Conservation (phyloP, 2,329 filamentous ascomycete species). For the Tolypocladium amazonense region DNA sequence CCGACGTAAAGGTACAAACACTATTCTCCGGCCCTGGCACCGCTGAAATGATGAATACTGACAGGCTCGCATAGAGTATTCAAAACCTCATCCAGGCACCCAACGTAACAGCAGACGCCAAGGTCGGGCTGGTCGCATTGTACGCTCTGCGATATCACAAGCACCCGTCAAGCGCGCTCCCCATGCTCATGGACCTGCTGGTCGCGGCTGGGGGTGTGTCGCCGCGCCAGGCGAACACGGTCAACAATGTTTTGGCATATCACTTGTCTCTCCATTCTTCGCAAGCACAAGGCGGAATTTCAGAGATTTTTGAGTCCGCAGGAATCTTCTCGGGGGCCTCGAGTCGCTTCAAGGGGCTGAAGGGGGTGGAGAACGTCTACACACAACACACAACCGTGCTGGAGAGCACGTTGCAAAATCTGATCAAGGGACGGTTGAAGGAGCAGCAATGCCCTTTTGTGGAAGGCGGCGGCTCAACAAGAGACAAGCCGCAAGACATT, state of each 20-base stretch:
- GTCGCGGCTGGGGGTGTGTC: slow-evolving; percentile 74
- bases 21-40: too few relatives aligned
- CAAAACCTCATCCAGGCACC: slow-evolving; percentile 79
- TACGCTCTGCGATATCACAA: slow-evolving; percentile 90
- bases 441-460: slow-evolving; percentile 90
- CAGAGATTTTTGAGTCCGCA: slow-evolving; percentile 83
- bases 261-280: slow-evolving; percentile 77
- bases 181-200: slow-evolving; percentile 79
- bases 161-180: slow-evolving; percentile 70
- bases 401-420: slow-evolving; percentile 77
- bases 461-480: slow-evolving; percentile 74
- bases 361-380: slow-evolving; percentile 97
- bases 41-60: background rate
- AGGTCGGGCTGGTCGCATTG: slow-evolving; percentile 82
- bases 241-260: slow-evolving; percentile 74
- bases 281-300: slow-evolving; percentile 65
- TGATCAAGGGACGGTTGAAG: slow-evolving; percentile 82
- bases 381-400: slow-evolving; percentile 90
- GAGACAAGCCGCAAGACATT: slow-evolving; percentile 94
- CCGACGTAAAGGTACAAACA: slow-evolving; percentile 67
- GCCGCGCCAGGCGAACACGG: slow-evolving; percentile 62
- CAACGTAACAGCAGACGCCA: slow-evolving; percentile 67
- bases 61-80: slow-evolving; percentile 45
- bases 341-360: slow-evolving; percentile 84
- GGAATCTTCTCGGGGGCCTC: slow-evolving; percentile 86